A percentile compares a stretch with the other conserved stretches of the same genome.
These are phyloP conservation scores for Cenococcum geophilum DNA, from an alignment of 495 filamentous ascomycete species.

Conservation along the genomic window DNA sequence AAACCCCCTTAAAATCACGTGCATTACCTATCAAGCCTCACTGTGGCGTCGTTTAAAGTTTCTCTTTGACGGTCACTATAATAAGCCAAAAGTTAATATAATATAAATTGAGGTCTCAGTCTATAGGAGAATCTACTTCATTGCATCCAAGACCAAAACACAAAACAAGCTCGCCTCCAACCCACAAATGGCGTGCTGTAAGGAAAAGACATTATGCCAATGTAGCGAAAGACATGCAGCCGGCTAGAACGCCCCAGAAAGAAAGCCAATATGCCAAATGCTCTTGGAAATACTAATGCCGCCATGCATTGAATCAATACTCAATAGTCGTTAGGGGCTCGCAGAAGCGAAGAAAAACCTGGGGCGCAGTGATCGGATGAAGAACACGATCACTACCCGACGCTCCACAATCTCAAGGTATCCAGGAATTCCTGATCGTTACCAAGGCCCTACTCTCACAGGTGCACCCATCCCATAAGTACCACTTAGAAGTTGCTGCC, in stretches of 20 bases:
- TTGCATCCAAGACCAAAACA: not conserved
- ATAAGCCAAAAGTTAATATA: not conserved
- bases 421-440: constrained; percentile 13
- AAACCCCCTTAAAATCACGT: too few relatives aligned
- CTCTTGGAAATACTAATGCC: constrained; percentile 4
- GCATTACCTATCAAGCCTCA: too few relatives aligned
- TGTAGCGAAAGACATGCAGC: not conserved
- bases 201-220: constrained; percentile 13
- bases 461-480: constrained; percentile 62
- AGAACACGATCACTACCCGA: not conserved
- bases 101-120: not conserved
- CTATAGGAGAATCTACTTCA: not conserved
- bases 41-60: too few relatives aligned
- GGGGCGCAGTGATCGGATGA: not conserved
- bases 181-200: not conserved
- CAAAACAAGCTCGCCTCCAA: not conserved
- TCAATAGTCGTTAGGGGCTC: constrained; percentile 16
- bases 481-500: constrained; percentile 72
- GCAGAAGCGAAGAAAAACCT: not conserved
- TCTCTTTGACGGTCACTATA: not conserved
- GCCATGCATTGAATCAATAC: constrained; percentile 26
- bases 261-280: constrained; percentile 1
- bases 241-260: constrained; percentile 3
- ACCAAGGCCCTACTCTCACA: constrained; percentile 71
- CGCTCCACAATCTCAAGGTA: not conserved